Evolutionary conservation across 192 early-diverging fungal species (phyloP), one percentile per base, ranked within the genome.

Genomic region (Umbelopsis sp.): DNA sequence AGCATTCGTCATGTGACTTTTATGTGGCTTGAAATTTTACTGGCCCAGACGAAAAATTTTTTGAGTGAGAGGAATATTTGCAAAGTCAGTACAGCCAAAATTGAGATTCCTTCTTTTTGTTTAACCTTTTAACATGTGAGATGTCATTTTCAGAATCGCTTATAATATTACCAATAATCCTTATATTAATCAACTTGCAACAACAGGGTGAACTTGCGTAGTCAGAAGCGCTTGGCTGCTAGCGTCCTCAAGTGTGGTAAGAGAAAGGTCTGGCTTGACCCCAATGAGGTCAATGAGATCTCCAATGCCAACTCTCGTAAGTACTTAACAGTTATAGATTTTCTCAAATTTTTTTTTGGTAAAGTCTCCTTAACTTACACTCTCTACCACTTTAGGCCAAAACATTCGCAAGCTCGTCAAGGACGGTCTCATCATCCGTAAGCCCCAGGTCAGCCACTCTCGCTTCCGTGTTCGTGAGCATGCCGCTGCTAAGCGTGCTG

Each of bases 181-280:
- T 21, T 17, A 49, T 49, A 49, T 16, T 16, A 49, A 49, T 17
- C 47, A n/a, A 21, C 45, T 72, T 65, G 22, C 32, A 29, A 65
- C 24, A 5, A 31, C 76, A 92, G 90, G 91, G 83, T 88, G 78
- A 91, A 89, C 83, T 87, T 92, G 76, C 79, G 85, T 71, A 89
- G 85, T 78, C 97, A 98, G 89, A 98, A 98, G 89, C 91, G 96
- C 74, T 89, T 98, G 78, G 97, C 97, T 67, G 91, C 97, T 77
- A 91, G 93, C 84, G 94, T 98, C 80, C 90, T 98, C 80, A 93
- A 94, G 85, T 97, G 96, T 86, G 97, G 97, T 81, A 72, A 98
- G 91, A 88, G 97, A 82, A 98, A 98, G 92, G 87, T 98, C 81
- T 98, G 97, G 97, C 87, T 98, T 67, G 97, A 98, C 88, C 97